Evolutionary conservation across 139 green algal genomes (phyloP).

Genomic region (Nannochloris sp.): DNA sequence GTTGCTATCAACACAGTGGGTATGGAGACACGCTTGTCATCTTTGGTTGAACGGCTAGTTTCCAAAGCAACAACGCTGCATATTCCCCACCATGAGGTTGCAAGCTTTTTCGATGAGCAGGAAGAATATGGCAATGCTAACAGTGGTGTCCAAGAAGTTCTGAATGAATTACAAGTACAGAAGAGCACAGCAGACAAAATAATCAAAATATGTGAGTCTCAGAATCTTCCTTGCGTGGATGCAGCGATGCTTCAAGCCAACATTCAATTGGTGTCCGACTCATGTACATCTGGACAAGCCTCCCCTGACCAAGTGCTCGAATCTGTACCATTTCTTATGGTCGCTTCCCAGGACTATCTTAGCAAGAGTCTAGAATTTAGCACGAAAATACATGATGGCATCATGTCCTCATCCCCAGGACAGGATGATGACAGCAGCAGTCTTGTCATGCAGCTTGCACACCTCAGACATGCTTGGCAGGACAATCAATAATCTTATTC

Average conservation of each 20-base stretch:
- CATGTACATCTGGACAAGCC: not conserved
- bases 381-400: not conserved
- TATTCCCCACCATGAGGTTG: not conserved
- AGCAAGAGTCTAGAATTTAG: not conserved
- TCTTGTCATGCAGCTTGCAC: conserved; percentile 4
- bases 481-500: not conserved
- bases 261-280: not conserved
- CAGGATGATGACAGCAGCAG: not conserved
- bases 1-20: conserved; percentile 18
- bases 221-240: no score
- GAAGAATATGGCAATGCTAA: not conserved
- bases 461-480: conserved; percentile 9
- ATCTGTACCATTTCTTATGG: not conserved
- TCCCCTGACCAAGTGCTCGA: not conserved
- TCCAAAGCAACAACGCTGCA: not conserved
- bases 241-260: not conserved
- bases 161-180: no score
- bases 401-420: not conserved
- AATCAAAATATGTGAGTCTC: no score
- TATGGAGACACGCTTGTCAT: conserved; percentile 15
- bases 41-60: conserved; percentile 19
- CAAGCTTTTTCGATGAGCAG: conserved; percentile 9
- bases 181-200: no score
- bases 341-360: not conserved
- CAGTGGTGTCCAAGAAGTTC: no score